These are phyloP conservation scores for Tolypocladium nubicola DNA, from an alignment of 2,329 filamentous ascomycete genomes.

Conservation along the genomic window DNA sequence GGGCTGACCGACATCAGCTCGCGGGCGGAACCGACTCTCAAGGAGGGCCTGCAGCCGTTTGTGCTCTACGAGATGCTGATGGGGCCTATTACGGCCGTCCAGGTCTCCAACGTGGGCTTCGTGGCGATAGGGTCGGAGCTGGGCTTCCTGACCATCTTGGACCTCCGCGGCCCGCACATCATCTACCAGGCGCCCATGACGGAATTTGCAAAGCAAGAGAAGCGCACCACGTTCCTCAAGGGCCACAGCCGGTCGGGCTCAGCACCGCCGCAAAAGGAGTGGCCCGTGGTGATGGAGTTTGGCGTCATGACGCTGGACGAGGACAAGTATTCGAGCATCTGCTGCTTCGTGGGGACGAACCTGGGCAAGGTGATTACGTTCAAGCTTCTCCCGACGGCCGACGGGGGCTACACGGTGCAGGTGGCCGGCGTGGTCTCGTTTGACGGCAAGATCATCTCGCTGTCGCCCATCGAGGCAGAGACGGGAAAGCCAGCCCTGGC, in stretches of 20 bases:
- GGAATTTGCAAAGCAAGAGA: constrained; percentile 68
- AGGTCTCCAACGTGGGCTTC: constrained; percentile 89
- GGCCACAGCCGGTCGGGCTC: constrained; percentile 19
- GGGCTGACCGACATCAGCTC: constrained; percentile 64
- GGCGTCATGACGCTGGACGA: constrained; percentile 86
- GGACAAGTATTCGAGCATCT: constrained; percentile 92
- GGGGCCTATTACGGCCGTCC: constrained; percentile 67
- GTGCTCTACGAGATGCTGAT: constrained; percentile 75
- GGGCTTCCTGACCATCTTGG: constrained; percentile 71
- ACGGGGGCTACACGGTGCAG: constrained; percentile 57
- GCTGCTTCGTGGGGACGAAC: constrained; percentile 83
- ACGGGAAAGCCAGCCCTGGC: constrained; percentile 68
- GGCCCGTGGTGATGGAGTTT: constrained; percentile 77
- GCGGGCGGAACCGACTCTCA: constrained; percentile 60
- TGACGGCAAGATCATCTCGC: constrained; percentile 60
- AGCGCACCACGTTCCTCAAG: constrained; percentile 61
- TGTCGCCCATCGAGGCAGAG: constrained; percentile 71
- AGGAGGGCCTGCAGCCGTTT: constrained; percentile 71
- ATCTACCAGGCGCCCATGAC: constrained; percentile 65
- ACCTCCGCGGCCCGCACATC: constrained; percentile 76
- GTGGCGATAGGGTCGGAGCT: constrained; percentile 77
- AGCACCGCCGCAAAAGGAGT: constrained; percentile 45
- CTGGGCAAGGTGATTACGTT: constrained; percentile 77
- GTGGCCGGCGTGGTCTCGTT: constrained; percentile 58
- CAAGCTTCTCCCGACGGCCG: constrained; percentile 71